Evolutionary conservation across 257 asterid species (phyloP).

Genomic region (Solanum chiquidenum): DNA sequence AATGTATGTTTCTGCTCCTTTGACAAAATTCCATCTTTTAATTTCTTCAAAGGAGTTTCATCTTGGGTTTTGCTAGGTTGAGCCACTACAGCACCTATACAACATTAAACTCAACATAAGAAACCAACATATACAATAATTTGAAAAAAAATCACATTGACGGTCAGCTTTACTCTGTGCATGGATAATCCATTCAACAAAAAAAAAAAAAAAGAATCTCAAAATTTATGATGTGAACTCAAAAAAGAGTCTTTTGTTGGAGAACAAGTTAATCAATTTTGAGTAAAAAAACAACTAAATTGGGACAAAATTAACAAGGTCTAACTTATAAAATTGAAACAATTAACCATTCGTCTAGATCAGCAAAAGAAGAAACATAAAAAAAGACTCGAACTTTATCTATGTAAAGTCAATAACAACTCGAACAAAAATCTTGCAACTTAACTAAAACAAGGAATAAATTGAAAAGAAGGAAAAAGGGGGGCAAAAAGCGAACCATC

Average conservation of each 20-base stretch:
- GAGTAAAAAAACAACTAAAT: neutral
- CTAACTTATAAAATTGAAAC: neutral
- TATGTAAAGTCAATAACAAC: neutral
- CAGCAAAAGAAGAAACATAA: neutral
- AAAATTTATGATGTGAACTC: neutral
- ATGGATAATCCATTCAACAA: neutral
- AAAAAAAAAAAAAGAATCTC: neutral
- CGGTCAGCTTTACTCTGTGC: neutral
- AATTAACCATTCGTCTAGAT: neutral
- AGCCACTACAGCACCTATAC: constrained; percentile 33
- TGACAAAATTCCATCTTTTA: constrained; percentile 29
- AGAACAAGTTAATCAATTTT: neutral
- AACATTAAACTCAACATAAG: constrained; percentile 1
- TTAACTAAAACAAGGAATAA: neutral
- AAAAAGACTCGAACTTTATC: neutral
- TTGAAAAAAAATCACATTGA: neutral
- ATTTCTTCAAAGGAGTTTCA: constrained; percentile 28
- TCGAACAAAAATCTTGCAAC: neutral
- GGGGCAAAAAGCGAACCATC: constrained; percentile 42
- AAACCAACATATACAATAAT: neutral
- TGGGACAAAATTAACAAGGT: neutral
- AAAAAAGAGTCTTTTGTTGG: neutral
- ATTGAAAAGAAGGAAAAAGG: neutral
- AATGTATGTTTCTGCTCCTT: constrained; percentile 14
- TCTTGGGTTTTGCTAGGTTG: constrained; percentile 10